Conservation (phyloP, 495 filamentous ascomycete genomes). For the Penicillium manginii region DNA sequence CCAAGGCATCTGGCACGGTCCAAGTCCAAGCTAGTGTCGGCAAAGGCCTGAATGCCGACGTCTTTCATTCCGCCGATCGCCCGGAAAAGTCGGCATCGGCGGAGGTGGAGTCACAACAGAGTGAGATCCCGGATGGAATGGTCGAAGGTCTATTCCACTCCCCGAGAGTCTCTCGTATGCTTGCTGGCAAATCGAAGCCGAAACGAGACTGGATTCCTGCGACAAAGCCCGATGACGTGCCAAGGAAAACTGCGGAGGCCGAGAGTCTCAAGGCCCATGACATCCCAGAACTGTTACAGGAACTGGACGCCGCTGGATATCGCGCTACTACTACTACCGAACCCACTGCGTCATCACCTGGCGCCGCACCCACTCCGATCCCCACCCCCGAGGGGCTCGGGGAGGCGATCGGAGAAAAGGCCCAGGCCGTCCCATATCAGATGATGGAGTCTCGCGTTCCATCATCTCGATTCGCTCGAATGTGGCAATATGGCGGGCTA, state of each 20-base stretch:
- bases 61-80: constrained; percentile 50
- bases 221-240: neutral
- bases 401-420: constrained; percentile 17
- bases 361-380: constrained; percentile 28
- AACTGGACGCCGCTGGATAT: neutral
- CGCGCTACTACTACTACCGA: neutral
- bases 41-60: constrained; percentile 59
- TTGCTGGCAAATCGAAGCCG: constrained; percentile 39
- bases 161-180: constrained; percentile 58
- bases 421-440: constrained; percentile 53
- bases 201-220: constrained; percentile 22
- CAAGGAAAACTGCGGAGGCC: neutral
- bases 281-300: neutral
- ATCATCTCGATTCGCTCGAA: constrained; percentile 78
- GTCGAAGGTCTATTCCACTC: constrained; percentile 66
- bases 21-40: constrained; percentile 38
- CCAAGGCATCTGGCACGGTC: constrained; percentile 50
- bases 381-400: constrained; percentile 14
- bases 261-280: neutral
- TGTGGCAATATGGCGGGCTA: constrained; percentile 94
- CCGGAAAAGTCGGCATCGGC: constrained; percentile 20
- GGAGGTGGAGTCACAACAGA: constrained; percentile 29
- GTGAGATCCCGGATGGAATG: constrained; percentile 57
- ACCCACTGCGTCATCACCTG: neutral
- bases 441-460: constrained; percentile 91